Evolutionary conservation across 176 grass and related monocot genomes (phyloP).

Genomic region (Ampelocalamus luodianensis): DNA sequence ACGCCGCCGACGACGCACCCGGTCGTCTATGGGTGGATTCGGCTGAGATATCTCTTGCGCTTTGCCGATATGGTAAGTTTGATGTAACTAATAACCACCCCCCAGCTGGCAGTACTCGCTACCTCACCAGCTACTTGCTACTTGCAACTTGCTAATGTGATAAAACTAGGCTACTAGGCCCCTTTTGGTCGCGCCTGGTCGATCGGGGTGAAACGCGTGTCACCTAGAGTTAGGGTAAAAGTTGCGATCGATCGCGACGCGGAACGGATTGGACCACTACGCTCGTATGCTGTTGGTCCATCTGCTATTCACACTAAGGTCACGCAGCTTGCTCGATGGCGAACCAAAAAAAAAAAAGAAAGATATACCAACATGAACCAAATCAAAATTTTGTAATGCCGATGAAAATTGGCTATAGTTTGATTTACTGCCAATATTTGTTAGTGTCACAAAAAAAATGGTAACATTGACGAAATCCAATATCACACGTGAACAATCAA

Average conservation of each 20-base stretch:
- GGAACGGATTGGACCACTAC: background rate
- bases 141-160: background rate
- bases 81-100: background rate
- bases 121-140: background rate
- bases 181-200: background rate
- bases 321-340: background rate
- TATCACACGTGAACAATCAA: no score
- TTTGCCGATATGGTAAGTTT: background rate
- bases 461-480: no score
- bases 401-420: no score
- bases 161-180: no score
- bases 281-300: background rate
- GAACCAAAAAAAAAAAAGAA: background rate
- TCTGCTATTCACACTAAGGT: background rate
- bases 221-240: background rate
- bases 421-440: no score
- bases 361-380: no score
- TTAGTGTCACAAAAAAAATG: no score
- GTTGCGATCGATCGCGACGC: background rate
- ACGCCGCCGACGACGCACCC: slow-evolving; percentile 1
- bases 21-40: background rate
- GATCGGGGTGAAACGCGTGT: background rate
- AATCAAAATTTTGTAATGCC: no score
- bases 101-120: background rate
- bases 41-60: background rate